Base-by-base conservation (phyloP, 495 filamentous ascomycete species). In the Penicillium ochrochloron region DNA sequence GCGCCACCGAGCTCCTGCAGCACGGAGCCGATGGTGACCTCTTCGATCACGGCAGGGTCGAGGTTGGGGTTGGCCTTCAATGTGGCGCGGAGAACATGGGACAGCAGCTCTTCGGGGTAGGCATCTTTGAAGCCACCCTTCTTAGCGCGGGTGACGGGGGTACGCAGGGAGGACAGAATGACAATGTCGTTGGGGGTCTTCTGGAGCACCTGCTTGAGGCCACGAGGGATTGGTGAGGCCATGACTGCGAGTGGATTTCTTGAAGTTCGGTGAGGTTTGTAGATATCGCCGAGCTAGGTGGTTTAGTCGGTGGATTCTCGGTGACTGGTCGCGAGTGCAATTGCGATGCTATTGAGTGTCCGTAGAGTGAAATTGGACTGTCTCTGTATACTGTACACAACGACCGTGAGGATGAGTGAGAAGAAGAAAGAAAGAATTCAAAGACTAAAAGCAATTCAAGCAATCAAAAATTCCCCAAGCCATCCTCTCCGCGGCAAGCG, bases 1-100 rank as follows among this genome's bases (percentile, higher is more conserved):
- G 87, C 88, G 61, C 93, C 93, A 59, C 94, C 94, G 27, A 97
- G 91, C 73, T 96, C 92, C 59, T 91, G 90, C 42, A 97, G 85
- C 17, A 97, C 94, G 56, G 92, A 92, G 63, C 94, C 94, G 66
- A 97, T 88, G 60, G 86, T 85, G 15, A 97, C 88, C 67, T 97
- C 94, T 69, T 94, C 82, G 65, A 97, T 88, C 19, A 79, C 66
- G 8, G 85, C 76, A 0, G 91, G 89, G 66, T 91, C 84, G 61
- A 96, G 89, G 65, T 89, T 86, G 3, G 92, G 91, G 73, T 89
- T 89, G 33, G 85, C 85, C 65, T 86, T 86, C 57, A 96, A 82
- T 10, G 93, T 96, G 8, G 92, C 92, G 72, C 85, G 85, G 46
- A 97, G 87, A n/a, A 95, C 93, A 69, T 85, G 78, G 31, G 90